Conservation (phyloP, 169 alveolate genomes). For the Plasmodium inui region DNA sequence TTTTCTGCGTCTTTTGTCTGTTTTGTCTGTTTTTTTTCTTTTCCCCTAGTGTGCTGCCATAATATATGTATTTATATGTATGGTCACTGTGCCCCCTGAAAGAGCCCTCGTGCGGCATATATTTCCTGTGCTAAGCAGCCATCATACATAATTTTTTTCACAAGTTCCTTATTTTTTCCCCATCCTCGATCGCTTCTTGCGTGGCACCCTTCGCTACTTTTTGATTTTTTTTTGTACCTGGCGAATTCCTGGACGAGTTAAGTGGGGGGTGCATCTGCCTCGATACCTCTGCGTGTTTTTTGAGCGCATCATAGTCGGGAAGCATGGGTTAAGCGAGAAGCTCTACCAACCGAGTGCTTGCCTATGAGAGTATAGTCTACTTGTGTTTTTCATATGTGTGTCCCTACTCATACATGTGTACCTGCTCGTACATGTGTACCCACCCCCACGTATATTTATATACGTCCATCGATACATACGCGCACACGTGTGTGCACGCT, state of each 20-base stretch:
- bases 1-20: not conserved
- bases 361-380: not conserved
- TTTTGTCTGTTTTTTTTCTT: not conserved
- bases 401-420: not conserved
- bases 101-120: not conserved
- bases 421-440: not conserved
- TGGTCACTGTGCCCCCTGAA: not conserved
- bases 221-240: not conserved
- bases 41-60: not conserved
- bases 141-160: not conserved
- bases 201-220: not conserved
- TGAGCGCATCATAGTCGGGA: not conserved
- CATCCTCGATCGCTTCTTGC: not conserved
- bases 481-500: not conserved
- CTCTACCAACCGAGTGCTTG: not conserved
- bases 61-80: not conserved
- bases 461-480: not conserved
- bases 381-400: not conserved
- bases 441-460: not conserved
- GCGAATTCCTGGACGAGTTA: not conserved
- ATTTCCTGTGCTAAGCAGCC: not conserved
- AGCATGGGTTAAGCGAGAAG: not conserved
- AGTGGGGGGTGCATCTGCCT: not conserved
- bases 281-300: not conserved
- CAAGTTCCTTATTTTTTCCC: not conserved